A percentile compares a stretch with the other conserved stretches of the same genome.
These are phyloP conservation scores for Aspergillus cavernicola DNA, from an alignment of 495 filamentous ascomycete species.

Conservation along the genomic window DNA sequence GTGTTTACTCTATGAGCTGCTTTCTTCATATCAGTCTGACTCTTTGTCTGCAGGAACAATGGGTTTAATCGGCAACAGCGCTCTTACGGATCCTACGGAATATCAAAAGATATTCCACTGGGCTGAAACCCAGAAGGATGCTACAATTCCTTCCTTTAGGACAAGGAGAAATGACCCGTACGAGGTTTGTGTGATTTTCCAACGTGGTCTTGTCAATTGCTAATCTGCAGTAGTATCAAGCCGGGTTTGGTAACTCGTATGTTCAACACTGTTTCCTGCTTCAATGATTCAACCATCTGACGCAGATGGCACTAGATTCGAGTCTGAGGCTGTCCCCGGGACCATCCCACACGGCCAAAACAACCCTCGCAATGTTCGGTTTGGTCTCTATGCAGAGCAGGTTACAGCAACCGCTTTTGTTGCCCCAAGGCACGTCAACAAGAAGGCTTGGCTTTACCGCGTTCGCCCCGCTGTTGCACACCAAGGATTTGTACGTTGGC, in stretches of 20 bases:
- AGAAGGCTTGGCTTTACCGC: conserved; percentile 48
- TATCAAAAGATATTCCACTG: conserved; percentile 58
- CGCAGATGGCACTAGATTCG: conserved; percentile 34
- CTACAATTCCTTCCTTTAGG: conserved; percentile 42
- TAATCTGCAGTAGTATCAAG: conserved; percentile 44
- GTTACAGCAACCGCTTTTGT: conserved; percentile 46
- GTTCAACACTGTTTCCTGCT: conserved; percentile 17
- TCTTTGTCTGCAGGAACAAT: conserved; percentile 15
- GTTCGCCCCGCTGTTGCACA: conserved; percentile 48
- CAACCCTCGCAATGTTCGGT: conserved; percentile 43
- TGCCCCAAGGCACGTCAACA: conserved; percentile 45
- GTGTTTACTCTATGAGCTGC: neutral
- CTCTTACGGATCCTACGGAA: conserved; percentile 34
- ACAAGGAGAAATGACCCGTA: conserved; percentile 52
- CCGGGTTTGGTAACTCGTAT: conserved; percentile 52
- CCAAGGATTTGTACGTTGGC: conserved; percentile 42
- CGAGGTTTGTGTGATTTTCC: conserved; percentile 30
- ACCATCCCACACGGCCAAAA: conserved; percentile 49
- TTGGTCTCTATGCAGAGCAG: conserved; percentile 47
- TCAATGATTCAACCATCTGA: conserved; percentile 27
- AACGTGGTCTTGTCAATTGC: neutral
- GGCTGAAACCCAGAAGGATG: conserved; percentile 55
- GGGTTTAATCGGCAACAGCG: conserved; percentile 24
- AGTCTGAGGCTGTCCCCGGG: conserved; percentile 46
- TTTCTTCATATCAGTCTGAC: neutral